phyloP scores from a whole-genome alignment of 306 rosid species.

The Rubus parviflorus region DNA sequence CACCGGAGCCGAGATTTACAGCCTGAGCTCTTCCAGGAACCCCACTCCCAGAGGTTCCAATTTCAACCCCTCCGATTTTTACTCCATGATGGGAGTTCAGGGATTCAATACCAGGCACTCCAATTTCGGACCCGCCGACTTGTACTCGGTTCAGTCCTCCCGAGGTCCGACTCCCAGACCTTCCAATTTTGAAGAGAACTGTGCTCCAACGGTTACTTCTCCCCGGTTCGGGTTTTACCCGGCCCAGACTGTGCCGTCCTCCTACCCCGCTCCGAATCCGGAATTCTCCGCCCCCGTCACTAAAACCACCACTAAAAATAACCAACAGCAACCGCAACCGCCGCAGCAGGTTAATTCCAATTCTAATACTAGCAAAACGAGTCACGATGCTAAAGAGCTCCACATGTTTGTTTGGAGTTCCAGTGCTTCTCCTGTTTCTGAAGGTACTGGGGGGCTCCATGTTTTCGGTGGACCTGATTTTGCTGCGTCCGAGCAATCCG shows the following conservation, averaged over 20 bases:
- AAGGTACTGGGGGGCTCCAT: slow-evolving; percentile 69
- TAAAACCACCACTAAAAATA: slow-evolving; percentile 34
- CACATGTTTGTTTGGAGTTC: slow-evolving; percentile 99
- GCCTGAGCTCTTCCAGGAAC: slow-evolving; percentile 82
- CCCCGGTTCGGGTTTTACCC: slow-evolving; percentile 54
- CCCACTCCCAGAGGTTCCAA: slow-evolving; percentile 93
- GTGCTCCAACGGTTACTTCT: slow-evolving; percentile 32
- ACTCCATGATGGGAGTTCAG: slow-evolving; percentile 82
- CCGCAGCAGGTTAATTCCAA: slow-evolving; percentile 24
- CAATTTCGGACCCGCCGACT: slow-evolving; percentile 66
- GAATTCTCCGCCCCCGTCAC: slow-evolving; percentile 58
- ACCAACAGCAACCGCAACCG: slow-evolving; percentile 29
- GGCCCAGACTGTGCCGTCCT: slow-evolving; percentile 39
- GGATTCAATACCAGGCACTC: slow-evolving; percentile 64
- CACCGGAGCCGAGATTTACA: slow-evolving; percentile 95
- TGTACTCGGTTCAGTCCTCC: slow-evolving; percentile 85
- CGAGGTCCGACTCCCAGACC: slow-evolving; percentile 86
- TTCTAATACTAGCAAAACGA: slow-evolving; percentile 33
- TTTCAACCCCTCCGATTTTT: slow-evolving; percentile 82
- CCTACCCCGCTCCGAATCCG: slow-evolving; percentile 78
- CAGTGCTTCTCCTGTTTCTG: slow-evolving; percentile 76
- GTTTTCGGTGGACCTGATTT: slow-evolving; percentile 68
- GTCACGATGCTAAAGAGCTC: slow-evolving; percentile 81
- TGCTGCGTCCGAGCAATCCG: slow-evolving; percentile 69
- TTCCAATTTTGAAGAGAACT: slow-evolving; percentile 81